Percentiles rank a stretch among this genome's conserved stretches.
Evolutionary conservation across 139 green algal species (phyloP).

Genomic region (Tetraselmis striata): DNA sequence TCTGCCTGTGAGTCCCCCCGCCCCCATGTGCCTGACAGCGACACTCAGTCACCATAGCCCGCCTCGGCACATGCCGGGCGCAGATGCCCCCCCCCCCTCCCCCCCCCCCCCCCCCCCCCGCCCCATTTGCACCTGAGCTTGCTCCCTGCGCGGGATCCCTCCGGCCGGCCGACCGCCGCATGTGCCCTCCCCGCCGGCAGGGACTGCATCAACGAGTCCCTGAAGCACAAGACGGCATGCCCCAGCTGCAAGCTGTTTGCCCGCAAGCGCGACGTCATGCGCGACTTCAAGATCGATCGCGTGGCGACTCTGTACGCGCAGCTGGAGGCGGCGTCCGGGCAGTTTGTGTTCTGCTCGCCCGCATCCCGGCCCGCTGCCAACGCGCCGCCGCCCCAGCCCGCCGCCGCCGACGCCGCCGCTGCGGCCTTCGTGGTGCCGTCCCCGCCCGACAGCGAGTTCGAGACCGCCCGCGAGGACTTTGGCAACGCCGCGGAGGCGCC

Average conservation of each 20-base stretch:
- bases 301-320: slow-evolving; percentile 17
- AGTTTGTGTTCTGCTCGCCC: slow-evolving; percentile 15
- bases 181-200: slow-evolving; percentile 13
- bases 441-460: background rate
- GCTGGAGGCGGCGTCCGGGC: slow-evolving; percentile 19
- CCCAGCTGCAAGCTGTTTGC: slow-evolving; percentile 25
- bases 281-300: slow-evolving; percentile 19
- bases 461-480: background rate
- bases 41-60: background rate
- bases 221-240: slow-evolving; percentile 21
- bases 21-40: background rate
- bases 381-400: slow-evolving; percentile 7
- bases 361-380: background rate
- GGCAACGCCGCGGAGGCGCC: too few relatives aligned
- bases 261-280: slow-evolving; percentile 23
- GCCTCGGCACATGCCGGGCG: background rate
- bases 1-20: slow-evolving; percentile 31
- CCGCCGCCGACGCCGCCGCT: too few relatives aligned
- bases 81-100: background rate
- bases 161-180: too few relatives aligned
- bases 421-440: background rate
- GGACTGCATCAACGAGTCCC: slow-evolving; percentile 23
- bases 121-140: too few relatives aligned
- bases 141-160: too few relatives aligned
- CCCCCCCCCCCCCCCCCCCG: too few relatives aligned